Base-by-base conservation (phyloP, 495 filamentous ascomycete species). In the Staphylotrichum tortipilum region DNA sequence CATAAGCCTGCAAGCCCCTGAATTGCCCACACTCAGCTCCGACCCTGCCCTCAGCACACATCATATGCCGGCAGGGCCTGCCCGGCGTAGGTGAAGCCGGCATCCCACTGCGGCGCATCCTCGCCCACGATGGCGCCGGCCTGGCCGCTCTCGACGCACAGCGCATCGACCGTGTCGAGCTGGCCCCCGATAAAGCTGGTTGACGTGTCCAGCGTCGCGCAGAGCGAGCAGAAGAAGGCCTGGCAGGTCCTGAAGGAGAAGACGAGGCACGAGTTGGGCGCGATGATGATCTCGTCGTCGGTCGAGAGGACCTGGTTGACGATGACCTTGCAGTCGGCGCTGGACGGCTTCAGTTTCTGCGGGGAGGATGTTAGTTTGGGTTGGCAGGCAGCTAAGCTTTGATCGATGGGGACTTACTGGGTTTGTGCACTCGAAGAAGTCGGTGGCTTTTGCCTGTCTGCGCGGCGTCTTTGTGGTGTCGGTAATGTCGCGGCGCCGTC, bases 191-290 rank as follows among this genome's bases (percentile, higher is more conserved):
- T 65, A 47, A 71, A 71, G 45, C 52, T 46, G 49, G 64, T 70
- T 21, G 58, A 58, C 49, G 68, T 71, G 37, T 30, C 42, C 14
- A 72, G 55, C 6, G 56, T 63, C 30, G 55, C 19, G 50, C 68
- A 72, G 11, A 72, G 51, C 19, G 67, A 64, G 56, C 68, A 72
- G 60, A 72, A 72, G 55, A 71, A 71, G 41, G 55, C 69, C 57
- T 65, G 61, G 50, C 69, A 72, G 15, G 67, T 67, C 28, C 51
- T 22, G 42, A 48, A 68, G 18, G 63, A 49, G 49, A 68, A 72
- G 28, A 62, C 42, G 3, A 71, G 58, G 52, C 69, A 72, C 14
- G 68, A 56, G 50, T 60, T 66, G 36, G 62, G 44, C 15, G 66
- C 49, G n/a, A 72, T 52, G 22, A 66, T 56, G 34, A 70, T 52